Evolutionary conservation across 331 rosid genomes (phyloP).

Genomic region (Pyrus hybrid): DNA sequence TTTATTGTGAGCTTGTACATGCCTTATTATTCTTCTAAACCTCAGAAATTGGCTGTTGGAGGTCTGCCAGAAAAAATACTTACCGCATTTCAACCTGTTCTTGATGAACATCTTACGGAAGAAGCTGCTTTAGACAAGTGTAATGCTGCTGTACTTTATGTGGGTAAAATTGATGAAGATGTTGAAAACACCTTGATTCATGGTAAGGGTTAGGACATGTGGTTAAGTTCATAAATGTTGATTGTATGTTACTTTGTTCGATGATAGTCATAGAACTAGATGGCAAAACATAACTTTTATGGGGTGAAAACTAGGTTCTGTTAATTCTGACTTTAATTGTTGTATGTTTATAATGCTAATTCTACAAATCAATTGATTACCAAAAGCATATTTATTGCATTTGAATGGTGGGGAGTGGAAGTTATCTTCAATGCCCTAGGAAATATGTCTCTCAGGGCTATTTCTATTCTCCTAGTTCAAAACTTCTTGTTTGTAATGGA

Average conservation of each 20-base stretch:
- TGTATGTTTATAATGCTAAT: not conserved
- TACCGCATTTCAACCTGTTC: conserved; percentile 69
- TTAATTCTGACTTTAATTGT: not conserved
- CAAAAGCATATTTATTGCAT: not conserved
- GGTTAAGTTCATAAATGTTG: not conserved
- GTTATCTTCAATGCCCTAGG: not conserved
- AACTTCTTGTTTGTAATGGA: not conserved
- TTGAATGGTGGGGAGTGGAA: not conserved
- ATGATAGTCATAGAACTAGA: not conserved
- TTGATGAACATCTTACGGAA: conserved; percentile 60
- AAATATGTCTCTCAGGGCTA: not conserved
- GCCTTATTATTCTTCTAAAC: conserved; percentile 22
- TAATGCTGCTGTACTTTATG: conserved; percentile 25
- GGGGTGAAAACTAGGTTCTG: not conserved
- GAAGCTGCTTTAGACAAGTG: conserved; percentile 63
- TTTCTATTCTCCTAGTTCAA: not conserved
- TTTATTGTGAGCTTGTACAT: conserved; percentile 20
- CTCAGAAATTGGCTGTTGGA: conserved; percentile 85
- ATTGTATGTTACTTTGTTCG: not conserved
- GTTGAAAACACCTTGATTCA: conserved; percentile 45
- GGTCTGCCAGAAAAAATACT: conserved; percentile 75
- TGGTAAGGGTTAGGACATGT: conserved; percentile 40
- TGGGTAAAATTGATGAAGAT: conserved; percentile 57
- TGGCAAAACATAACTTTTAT: not conserved
- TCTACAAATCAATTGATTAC: not conserved